Evolutionary conservation across 1,284 basidiomycete genomes (phyloP), one percentile per base, ranked within the genome.

Genomic region (Apiotrichum siamense): DNA sequence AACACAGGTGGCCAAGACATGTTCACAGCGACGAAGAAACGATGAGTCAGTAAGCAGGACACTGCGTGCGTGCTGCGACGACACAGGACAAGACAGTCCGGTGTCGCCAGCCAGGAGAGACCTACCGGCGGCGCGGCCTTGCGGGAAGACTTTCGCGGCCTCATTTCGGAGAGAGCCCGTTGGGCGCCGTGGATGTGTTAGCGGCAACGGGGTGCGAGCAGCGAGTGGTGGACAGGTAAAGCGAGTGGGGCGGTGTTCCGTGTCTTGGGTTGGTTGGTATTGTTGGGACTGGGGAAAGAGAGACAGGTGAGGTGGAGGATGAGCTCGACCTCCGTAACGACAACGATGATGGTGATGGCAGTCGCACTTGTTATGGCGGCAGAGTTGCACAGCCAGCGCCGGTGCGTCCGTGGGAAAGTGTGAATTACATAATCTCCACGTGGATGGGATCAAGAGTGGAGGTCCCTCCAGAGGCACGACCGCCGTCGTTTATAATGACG

Each of bases 81-180:
- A n/a, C n/a, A n/a, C n/a, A n/a, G n/a, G n/a, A n/a, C n/a, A n/a
- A n/a, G n/a, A n/a, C n/a, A n/a, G n/a, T n/a, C n/a, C n/a, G n/a
- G n/a, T n/a, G n/a, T n/a, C n/a, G n/a, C n/a, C n/a, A n/a, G n/a
- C n/a, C n/a, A n/a, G n/a, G n/a, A n/a, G n/a, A 37, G 18, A 51
- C 56, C 58, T 35, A 70, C 68, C 20, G 68, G 58, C 24, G 62
- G 55, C n/a, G 46, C 42, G 29, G 61, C 60, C 61, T 61, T 67
- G 60, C 65, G 67, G 36, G 58, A 44, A 21, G 64, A 56, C 54
- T 64, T 70, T 52, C 63, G 64, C 48, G 65, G 64, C 64, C 65
- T 67, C 69, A 70, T 70, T 23, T n/a, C 29, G 41, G 10, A 24
- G 7, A 15, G 7, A 25, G 37, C 37, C 37, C 37, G 25, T 21